Evolutionary conservation across 768 basidiomycete species (phyloP), one percentile per base, ranked within the genome.

Genomic region (Mycena filopes): DNA sequence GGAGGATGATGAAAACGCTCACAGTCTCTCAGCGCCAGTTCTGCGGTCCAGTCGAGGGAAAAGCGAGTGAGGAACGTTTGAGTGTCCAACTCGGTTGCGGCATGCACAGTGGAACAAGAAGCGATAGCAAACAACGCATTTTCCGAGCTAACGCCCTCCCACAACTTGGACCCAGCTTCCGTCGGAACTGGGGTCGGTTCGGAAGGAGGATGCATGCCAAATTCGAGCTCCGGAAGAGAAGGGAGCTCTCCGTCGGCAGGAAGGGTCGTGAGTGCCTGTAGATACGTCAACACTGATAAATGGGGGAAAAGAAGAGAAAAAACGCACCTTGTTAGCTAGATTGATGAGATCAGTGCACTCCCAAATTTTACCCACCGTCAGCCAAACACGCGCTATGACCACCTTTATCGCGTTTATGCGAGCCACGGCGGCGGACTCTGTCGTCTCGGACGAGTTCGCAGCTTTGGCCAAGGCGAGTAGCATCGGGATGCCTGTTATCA

Each of bases 401-500:
- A 90, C 89, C 65, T 84, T 87, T 42, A 95, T 82, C 4, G 83
- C 84, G 60, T 76, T 79, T 26, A 81, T 78, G 63, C 87, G 86
- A 66, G 80, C 80, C 23, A 77, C 72, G 28, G 73, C 74, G n/a
- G 76, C 75, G 47, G 72, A 56, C 63, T 86, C 81, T 33, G 79
- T 76, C 13, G 73, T 71, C 20, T 81, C 79, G n/a, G 81, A 80
- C 28, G 81, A 70, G 36, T 81, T 80, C 4, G 85, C 78, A 12
- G 86, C 86, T 9, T 71, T 75, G 59, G 93, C 87, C 53, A 97
- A 75, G 2, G 92, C 89, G n/a, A 94, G 73, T 28, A 98, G 76
- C 93, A 98, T 95, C 6, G 96, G 95, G 36, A 94, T 78, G 23
- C 94, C 93, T 2, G 89, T 87, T 20, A 95, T 77, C 42, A 97